phyloP scores from a whole-genome alignment of 768 basidiomycete species.

The Cyclocybe cylindracea region DNA sequence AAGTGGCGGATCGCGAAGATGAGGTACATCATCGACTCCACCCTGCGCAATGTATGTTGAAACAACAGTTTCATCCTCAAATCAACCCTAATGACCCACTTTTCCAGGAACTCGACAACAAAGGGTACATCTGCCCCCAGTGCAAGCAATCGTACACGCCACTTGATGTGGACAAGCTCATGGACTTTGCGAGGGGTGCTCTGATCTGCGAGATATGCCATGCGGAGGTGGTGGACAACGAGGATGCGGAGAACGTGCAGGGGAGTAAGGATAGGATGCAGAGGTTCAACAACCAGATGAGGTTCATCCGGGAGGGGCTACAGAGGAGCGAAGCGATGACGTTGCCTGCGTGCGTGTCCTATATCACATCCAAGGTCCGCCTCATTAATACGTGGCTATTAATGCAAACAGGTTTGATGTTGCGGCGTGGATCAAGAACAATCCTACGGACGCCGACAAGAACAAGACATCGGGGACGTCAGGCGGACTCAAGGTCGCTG shows the following conservation, averaged over 20 bases:
- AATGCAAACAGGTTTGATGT: conserved; percentile 69
- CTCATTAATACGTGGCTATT: no score
- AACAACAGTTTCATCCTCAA: background rate
- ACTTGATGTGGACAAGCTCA: conserved; percentile 81
- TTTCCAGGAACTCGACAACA: conserved; percentile 89
- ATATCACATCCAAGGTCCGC: background rate
- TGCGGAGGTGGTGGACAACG: conserved; percentile 87
- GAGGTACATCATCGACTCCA: conserved; percentile 86
- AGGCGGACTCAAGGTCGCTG: conserved; percentile 71
- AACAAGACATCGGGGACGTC: conserved; percentile 53
- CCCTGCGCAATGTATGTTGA: conserved; percentile 76
- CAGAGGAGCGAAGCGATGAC: conserved; percentile 88
- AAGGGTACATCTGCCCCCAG: conserved; percentile 94
- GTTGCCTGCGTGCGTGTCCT: conserved; percentile 68
- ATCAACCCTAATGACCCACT: background rate
- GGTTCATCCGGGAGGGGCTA: conserved; percentile 83
- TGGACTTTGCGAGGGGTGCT: conserved; percentile 65
- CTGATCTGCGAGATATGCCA: conserved; percentile 89
- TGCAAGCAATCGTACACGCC: conserved; percentile 85
- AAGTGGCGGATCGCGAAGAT: conserved; percentile 97
- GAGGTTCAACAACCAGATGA: conserved; percentile 89
- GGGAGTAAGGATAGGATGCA: conserved; percentile 96
- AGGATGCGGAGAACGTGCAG: conserved; percentile 80
- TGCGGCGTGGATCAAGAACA: conserved; percentile 75
- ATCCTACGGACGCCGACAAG: conserved; percentile 65